phyloP scores from a whole-genome alignment of 371 early-diverging fungal species.

The Mucor circinelloides region DNA sequence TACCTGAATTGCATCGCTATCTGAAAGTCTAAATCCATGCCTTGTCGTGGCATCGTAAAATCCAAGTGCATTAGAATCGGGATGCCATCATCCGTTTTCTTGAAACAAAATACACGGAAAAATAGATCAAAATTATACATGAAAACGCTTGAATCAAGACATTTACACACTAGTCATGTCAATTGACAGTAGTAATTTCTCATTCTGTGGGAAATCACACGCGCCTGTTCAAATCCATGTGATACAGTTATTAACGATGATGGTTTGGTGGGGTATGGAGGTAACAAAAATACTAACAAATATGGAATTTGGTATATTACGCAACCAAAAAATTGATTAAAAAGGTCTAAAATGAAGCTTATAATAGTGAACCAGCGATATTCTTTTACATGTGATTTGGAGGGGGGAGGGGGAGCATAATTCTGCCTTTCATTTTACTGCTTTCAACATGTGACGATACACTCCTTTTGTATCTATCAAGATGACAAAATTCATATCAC shows the following conservation, averaged over 20 bases:
- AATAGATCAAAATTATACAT: background rate
- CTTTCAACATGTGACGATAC: slow-evolving; percentile 1
- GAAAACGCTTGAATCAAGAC: background rate
- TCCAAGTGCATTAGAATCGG: too few relatives aligned
- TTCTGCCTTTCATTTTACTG: background rate
- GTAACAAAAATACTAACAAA: background rate
- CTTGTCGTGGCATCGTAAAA: too few relatives aligned
- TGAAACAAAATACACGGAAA: background rate
- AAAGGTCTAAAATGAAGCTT: background rate
- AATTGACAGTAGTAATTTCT: background rate
- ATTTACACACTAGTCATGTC: background rate
- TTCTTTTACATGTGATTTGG: background rate
- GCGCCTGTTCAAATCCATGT: background rate
- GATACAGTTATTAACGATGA: background rate
- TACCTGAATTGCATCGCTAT: too few relatives aligned
- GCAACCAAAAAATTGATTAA: background rate
- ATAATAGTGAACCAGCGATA: background rate
- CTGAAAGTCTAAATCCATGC: too few relatives aligned
- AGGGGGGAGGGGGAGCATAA: background rate
- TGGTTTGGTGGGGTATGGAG: background rate
- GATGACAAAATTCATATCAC: slow-evolving; percentile 5
- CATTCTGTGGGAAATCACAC: background rate
- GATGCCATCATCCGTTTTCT: too few relatives aligned
- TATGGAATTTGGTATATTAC: background rate
- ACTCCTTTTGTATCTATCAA: slow-evolving; percentile 10